Evolutionary conservation across 2,329 filamentous ascomycete genomes (phyloP).

Genomic region (Kalmusia sp.): DNA sequence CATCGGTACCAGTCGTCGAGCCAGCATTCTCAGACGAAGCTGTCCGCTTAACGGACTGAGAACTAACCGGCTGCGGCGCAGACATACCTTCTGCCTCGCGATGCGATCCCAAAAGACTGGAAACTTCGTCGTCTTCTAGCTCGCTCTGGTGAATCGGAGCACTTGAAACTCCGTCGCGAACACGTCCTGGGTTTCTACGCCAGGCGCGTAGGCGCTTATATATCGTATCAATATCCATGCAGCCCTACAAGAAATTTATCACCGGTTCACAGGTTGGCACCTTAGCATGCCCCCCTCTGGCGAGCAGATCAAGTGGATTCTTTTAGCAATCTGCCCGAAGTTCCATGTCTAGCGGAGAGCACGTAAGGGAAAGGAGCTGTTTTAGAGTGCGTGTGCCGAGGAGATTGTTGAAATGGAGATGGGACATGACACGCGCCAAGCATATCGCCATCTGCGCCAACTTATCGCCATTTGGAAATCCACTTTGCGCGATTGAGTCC

Average conservation of each 20-base stretch:
- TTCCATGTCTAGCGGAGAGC: constrained; percentile 12
- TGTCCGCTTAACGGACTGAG: not conserved
- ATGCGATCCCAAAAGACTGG: not conserved
- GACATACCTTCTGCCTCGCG: not conserved
- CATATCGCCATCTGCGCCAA: constrained; percentile 18
- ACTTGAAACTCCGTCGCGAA: not conserved
- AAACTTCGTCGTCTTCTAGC: not conserved
- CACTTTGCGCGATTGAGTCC: constrained; percentile 9
- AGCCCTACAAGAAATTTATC: not conserved
- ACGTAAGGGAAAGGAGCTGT: constrained; percentile 9
- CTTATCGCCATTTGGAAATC: not conserved
- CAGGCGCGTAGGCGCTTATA: not conserved
- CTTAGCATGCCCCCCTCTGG: too few species aligned
- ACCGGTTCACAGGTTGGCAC: not conserved
- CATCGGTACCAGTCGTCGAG: constrained; percentile 9
- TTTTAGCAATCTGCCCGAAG: not conserved
- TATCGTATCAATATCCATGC: not conserved
- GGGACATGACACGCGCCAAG: constrained; percentile 15
- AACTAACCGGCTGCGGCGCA: not conserved
- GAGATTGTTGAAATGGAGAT: not conserved
- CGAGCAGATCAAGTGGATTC: constrained; percentile 4
- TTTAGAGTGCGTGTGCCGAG: constrained; percentile 5
- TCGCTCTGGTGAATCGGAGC: too few species aligned
- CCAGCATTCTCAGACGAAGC: constrained; percentile 7
- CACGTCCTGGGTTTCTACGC: not conserved